Base-by-base conservation (phyloP, 306 rosid species). In the Abrus pulchellus region DNA sequence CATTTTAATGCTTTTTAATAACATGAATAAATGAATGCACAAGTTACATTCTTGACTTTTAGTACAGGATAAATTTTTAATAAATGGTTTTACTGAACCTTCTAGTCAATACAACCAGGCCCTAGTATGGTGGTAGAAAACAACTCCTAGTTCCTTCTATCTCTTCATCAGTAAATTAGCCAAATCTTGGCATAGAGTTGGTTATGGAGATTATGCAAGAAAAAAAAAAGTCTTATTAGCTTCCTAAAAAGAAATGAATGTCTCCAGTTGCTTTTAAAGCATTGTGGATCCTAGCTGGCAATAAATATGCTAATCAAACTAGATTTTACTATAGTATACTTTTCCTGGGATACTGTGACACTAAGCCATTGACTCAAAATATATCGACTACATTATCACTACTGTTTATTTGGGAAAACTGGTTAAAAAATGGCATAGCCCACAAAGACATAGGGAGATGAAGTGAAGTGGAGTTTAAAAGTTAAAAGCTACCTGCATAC, bases 401-500 rank as follows among this genome's bases (percentile, higher is more conserved):
- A 60, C 68, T 50, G 33, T 41, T 9, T 53, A 20, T 67, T 73
- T 63, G 75, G 27, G 45, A 65, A 56, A 13, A 67, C 78, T 60
- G 9, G 41, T 33, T 67, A 49, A 68, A 61, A 80, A 47, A 33
- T 3, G 40, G 40, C 44, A 10, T 83, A 28, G 63, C 55, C 36
- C n/a, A 36, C 32, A 20, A 54, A 63, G 38, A 71, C 38, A 55
- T 13, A n/a, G 28, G 4, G 61, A 27, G 60, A 8, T 28, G 1
- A 33, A 0, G 40, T n/a, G n/a, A 4, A 0, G 40, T 47, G 3
- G 34, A 60, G 60, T 1, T 56, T 12, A 64, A 34, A 57, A 59
- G 48, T 11, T 33, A 44, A 57, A 85, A 76, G 44, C 54, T 89
- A 94, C 98, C 93, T 88, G 98, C 98, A 76, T 94, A 94, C 70